phyloP scores from a whole-genome alignment of 2,329 filamentous ascomycete genomes.

The Aspergillus carbonarius region DNA sequence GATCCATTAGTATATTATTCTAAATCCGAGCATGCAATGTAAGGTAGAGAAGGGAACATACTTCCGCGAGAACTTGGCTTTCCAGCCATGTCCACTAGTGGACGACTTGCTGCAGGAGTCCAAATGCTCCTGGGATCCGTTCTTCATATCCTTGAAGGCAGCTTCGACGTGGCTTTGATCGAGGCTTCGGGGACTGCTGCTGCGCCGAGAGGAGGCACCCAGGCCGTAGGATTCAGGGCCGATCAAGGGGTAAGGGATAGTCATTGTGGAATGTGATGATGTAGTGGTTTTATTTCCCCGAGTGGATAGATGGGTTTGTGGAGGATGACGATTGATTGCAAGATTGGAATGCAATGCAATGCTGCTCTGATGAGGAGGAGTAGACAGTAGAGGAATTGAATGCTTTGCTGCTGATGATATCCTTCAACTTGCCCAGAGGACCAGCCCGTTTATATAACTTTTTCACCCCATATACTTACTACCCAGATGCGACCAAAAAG shows the following conservation, averaged over 20 bases:
- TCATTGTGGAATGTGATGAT: not conserved
- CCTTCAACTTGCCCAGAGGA: not conserved
- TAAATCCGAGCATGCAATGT: too few species aligned
- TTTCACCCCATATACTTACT: not conserved
- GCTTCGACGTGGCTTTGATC: not conserved
- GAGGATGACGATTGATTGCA: too few species aligned
- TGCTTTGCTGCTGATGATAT: not conserved
- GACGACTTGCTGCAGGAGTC: not conserved
- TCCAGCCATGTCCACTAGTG: not conserved
- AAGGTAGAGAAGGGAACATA: not conserved
- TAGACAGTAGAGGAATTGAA: not conserved
- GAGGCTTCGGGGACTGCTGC: not conserved
- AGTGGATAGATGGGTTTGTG: too few species aligned
- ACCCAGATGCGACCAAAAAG: not conserved
- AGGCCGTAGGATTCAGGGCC: slow-evolving; percentile 1
- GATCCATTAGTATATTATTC: too few species aligned
- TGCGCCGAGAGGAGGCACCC: not conserved
- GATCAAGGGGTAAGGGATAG: slow-evolving; percentile 1
- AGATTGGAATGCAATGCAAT: too few species aligned
- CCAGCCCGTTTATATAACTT: not conserved
- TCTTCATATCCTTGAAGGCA: not conserved
- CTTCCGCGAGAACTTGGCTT: not conserved
- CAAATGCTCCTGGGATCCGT: not conserved
- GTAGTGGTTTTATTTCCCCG: not conserved
- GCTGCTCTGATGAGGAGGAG: not conserved